Evolutionary conservation across 2,329 filamentous ascomycete species (phyloP).

Genomic region (Emmonsia crescens): DNA sequence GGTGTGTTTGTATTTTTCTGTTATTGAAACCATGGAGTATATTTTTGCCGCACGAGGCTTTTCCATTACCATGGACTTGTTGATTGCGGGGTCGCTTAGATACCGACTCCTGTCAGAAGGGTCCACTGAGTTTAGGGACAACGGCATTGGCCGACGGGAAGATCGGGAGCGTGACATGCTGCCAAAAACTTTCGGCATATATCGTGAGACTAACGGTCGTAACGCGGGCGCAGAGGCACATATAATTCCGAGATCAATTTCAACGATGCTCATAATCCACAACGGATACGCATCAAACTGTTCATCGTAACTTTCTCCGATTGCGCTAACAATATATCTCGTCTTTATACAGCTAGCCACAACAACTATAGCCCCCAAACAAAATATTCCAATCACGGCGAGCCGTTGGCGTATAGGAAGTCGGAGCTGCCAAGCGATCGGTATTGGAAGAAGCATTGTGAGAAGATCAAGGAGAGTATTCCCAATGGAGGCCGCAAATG

Average conservation of each 20-base stretch:
- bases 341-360: neutral
- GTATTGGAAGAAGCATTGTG: conserved; percentile 2
- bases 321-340: neutral
- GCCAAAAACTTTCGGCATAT: conserved; percentile 1
- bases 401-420: conserved; percentile 2
- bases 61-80: neutral
- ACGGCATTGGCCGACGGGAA: neutral
- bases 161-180: neutral
- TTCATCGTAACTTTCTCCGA: neutral
- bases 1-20: neutral
- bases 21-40: neutral
- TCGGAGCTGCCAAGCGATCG: neutral
- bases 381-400: conserved; percentile 2
- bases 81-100: neutral
- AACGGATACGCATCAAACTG: conserved; percentile 4
- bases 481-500: neutral
- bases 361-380: neutral
- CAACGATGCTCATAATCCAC: conserved; percentile 3
- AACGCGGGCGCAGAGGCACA: conserved; percentile 3
- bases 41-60: neutral
- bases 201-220: neutral
- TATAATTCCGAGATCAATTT: conserved; percentile 6
- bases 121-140: neutral
- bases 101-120: neutral
- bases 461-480: neutral